Evolutionary conservation across 2,329 filamentous ascomycete species (phyloP).

Genomic region (Fusarium sambucinum): DNA sequence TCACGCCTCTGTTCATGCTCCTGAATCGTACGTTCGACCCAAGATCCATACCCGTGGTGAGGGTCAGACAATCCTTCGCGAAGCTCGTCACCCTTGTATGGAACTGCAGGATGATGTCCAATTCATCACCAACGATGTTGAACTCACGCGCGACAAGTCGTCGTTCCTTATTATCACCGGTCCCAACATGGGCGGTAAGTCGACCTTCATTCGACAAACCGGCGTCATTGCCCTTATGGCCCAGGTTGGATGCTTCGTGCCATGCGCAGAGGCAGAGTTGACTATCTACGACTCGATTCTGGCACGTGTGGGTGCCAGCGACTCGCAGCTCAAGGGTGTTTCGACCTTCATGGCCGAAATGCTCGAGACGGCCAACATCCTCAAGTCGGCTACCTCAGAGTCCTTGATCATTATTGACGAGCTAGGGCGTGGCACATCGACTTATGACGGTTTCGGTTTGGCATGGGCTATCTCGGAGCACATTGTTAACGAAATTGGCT

Average conservation of each 20-base stretch:
- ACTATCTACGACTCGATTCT: constrained; percentile 98
- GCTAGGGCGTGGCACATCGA: constrained; percentile 94
- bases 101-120: constrained; percentile 99
- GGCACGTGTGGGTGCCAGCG: constrained; percentile 92
- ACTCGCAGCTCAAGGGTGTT: constrained; percentile 97
- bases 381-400: constrained; percentile 95
- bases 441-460: constrained; percentile 98
- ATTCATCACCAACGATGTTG: constrained; percentile 98
- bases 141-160: constrained; percentile 79
- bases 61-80: constrained; percentile 89
- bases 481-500: constrained; percentile 94
- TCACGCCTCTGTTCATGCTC: constrained; percentile 92
- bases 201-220: constrained; percentile 97
- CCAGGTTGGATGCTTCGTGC: constrained; percentile 96
- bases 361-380: constrained; percentile 97
- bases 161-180: constrained; percentile 97
- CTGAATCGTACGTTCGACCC: constrained; percentile 89
- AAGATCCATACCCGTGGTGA: constrained; percentile 90
- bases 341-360: constrained; percentile 99
- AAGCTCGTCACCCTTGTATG: constrained; percentile 96
- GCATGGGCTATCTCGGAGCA: constrained; percentile 99
- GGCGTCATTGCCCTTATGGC: constrained; percentile 98
- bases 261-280: constrained; percentile 88
- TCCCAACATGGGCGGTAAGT: constrained; percentile 99
- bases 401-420: constrained; percentile 99